Base-by-base conservation (phyloP, 805 yeast genomes). In the Monosporozyma yasuniensis region DNA sequence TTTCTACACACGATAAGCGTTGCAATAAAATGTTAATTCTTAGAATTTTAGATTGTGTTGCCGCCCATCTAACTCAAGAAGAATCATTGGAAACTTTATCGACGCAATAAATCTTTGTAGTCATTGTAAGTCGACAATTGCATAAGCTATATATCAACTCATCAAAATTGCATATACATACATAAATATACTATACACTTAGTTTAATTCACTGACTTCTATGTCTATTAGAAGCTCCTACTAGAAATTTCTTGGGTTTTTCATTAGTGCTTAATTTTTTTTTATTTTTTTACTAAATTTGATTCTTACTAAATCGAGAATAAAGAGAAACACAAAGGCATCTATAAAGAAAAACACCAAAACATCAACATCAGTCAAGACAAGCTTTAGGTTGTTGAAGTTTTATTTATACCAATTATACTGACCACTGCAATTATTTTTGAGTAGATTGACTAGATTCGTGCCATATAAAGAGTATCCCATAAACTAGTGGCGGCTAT, bases 11-110 rank as follows among this genome's bases (percentile, higher is more conserved):
- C 14, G 63, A 71, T 44, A 68, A 67, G 47, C 54, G 65, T 9
- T 63, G 76, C 43, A 78, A 77, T 58, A 72, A 74, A 54, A 65
- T 72, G 18, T 56, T 78, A 47, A 50, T 74, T 5, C 70, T 72
- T 60, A 68, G 65, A 41, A 21, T 77, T 0, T 18, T 75, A 35
- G 81, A 78, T 54, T 63, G 73, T 39, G 14, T 73, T 0, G 55
- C 77, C 7, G 59, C 70, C 11, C 65, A 68, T 48, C 27, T 50
- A 28, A 27, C 22, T 35, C 39, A 35, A 18, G 22, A 35, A 5
- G n/a, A n/a, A n/a, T n/a, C n/a, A n/a, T n/a, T n/a, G n/a, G n/a
- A n/a, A n/a, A n/a, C n/a, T n/a, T n/a, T n/a, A n/a, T n/a, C n/a
- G n/a, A n/a, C n/a, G n/a, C n/a, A n/a, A n/a, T n/a, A n/a, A n/a